Percentiles rank a stretch among this genome's conserved stretches.
Evolutionary conservation across 192 early-diverging fungal genomes (phyloP).

Genomic region (Backusella circina): DNA sequence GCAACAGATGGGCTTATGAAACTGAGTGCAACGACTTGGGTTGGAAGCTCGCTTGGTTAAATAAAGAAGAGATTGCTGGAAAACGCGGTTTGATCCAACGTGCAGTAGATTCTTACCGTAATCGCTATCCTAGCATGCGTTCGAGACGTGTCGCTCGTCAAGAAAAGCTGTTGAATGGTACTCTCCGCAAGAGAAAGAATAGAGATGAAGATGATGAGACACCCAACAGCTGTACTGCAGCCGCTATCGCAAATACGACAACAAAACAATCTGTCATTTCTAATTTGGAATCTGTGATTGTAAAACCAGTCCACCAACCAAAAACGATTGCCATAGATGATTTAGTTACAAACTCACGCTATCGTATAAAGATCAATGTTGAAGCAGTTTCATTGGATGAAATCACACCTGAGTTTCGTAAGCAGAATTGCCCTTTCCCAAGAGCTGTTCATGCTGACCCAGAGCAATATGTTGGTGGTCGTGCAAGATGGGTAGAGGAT

Average conservation of each 20-base stretch:
- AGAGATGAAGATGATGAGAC: constrained; percentile 24
- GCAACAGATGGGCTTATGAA: constrained; percentile 84
- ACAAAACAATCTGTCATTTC: neutral
- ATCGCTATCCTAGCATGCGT: constrained; percentile 63
- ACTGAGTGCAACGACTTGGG: constrained; percentile 82
- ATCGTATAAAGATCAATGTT: constrained; percentile 47
- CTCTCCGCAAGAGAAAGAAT: constrained; percentile 39
- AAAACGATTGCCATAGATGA: constrained; percentile 37
- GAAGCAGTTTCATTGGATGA: constrained; percentile 43
- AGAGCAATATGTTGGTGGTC: constrained; percentile 25
- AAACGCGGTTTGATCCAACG: constrained; percentile 79
- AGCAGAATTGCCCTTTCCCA: constrained; percentile 53
- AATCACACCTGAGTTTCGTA: constrained; percentile 45
- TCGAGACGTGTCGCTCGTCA: constrained; percentile 71
- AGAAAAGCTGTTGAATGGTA: constrained; percentile 64
- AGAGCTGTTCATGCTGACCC: constrained; percentile 28
- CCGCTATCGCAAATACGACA: neutral
- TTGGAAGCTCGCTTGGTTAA: constrained; percentile 82
- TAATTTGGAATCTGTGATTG: constrained; percentile 8
- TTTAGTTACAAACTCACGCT: constrained; percentile 18
- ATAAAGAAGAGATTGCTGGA: constrained; percentile 57
- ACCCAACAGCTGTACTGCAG: neutral
- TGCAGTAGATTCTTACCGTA: constrained; percentile 80
- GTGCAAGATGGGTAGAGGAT: constrained; percentile 35
- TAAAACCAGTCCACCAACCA: constrained; percentile 25